Conservation (phyloP, 805 yeast species). For the Yamadazyma phyllophila region DNA sequence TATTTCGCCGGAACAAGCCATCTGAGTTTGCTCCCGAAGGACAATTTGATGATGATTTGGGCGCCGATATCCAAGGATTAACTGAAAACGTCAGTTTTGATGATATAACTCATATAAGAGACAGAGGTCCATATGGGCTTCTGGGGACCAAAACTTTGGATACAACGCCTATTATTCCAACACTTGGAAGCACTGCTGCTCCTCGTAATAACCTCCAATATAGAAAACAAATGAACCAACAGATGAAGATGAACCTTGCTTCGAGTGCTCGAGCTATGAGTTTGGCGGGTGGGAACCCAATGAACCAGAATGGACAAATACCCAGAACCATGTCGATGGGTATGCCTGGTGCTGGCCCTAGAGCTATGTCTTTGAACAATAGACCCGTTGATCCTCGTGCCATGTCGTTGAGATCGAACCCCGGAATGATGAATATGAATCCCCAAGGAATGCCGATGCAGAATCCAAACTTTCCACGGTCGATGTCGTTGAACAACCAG, state of each 20-base stretch:
- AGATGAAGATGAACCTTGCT: slow-evolving; percentile 55
- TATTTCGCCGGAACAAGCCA: slow-evolving; percentile 41
- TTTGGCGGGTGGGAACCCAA: slow-evolving; percentile 35
- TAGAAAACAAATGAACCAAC: slow-evolving; percentile 66
- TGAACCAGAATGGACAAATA: slow-evolving; percentile 19
- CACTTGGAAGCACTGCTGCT: slow-evolving; percentile 41
- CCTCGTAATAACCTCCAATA: slow-evolving; percentile 55
- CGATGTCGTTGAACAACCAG: slow-evolving; percentile 6
- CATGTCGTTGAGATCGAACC: slow-evolving; percentile 23
- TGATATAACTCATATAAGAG: slow-evolving; percentile 62
- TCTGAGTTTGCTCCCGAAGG: slow-evolving; percentile 20
- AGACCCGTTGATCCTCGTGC: slow-evolving; percentile 21
- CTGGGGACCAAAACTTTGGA: slow-evolving; percentile 39
- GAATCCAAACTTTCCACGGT: not conserved
- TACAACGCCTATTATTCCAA: slow-evolving; percentile 75
- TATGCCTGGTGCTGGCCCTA: slow-evolving; percentile 18
- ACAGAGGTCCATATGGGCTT: slow-evolving; percentile 64
- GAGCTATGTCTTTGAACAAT: slow-evolving; percentile 1
- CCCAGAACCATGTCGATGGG: slow-evolving; percentile 20
- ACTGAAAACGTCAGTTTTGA: slow-evolving; percentile 53
- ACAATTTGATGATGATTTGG: slow-evolving; percentile 37
- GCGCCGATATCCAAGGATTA: slow-evolving; percentile 34
- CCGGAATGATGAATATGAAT: slow-evolving; percentile 5
- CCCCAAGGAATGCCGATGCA: slow-evolving; percentile 1
- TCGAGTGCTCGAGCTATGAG: slow-evolving; percentile 47